A percentile compares a stretch with the other conserved stretches of the same genome.
Evolutionary conservation across 805 yeast species (phyloP).

Genomic region (Candida quercuum): DNA sequence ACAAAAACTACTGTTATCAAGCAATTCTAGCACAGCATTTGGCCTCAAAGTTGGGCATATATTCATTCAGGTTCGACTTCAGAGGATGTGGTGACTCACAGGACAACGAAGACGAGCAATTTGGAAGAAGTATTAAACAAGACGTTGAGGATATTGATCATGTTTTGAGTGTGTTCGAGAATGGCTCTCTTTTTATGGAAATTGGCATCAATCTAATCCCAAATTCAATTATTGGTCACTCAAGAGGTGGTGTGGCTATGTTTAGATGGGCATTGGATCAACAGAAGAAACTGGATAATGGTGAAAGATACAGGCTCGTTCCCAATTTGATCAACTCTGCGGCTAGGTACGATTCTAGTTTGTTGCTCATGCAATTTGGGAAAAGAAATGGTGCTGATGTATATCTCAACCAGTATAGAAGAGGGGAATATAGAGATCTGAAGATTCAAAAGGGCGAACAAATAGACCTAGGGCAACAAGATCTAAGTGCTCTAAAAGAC

Average conservation of each 20-base stretch:
- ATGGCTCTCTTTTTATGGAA: conserved; percentile 22
- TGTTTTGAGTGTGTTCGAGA: conserved; percentile 27
- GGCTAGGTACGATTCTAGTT: conserved; percentile 48
- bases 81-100: conserved; percentile 81
- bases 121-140: conserved; percentile 54
- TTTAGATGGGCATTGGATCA: conserved; percentile 60
- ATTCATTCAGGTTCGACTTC: conserved; percentile 75
- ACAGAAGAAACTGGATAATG: conserved; percentile 29
- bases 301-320: conserved; percentile 36
- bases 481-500: conserved; percentile 34
- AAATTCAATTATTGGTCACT: conserved; percentile 66
- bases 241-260: conserved; percentile 75
- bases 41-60: conserved; percentile 54
- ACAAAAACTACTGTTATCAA: conserved; percentile 75
- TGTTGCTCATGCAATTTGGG: conserved; percentile 12
- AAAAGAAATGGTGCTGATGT: conserved; percentile 30
- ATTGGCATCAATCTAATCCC: conserved; percentile 40
- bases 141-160: conserved; percentile 66
- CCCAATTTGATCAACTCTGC: conserved; percentile 70
- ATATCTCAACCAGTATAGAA: conserved; percentile 36
- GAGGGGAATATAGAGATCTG: conserved; percentile 40
- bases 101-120: conserved; percentile 22
- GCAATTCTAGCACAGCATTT: conserved; percentile 53
- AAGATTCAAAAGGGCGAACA: conserved; percentile 48
- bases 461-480: conserved; percentile 41